Evolutionary conservation across 176 grass and related monocot species (phyloP).

Genomic region (Urochloa ruziziensis): DNA sequence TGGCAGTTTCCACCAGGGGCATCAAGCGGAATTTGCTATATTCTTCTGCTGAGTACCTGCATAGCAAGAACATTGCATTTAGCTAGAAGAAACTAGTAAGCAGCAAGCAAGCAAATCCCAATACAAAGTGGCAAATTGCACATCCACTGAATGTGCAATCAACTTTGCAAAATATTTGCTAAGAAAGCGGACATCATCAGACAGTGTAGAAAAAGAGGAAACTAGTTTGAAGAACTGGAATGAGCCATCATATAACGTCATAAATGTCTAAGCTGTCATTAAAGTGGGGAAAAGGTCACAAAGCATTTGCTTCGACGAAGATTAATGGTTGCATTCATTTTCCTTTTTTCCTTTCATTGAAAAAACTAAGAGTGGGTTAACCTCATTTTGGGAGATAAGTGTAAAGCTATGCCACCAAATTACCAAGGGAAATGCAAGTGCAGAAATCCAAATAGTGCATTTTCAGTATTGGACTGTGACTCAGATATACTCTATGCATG

Average conservation of each 20-base stretch:
- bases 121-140: neutral
- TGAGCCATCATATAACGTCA: neutral
- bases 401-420: neutral
- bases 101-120: conserved; percentile 8
- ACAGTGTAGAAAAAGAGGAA: conserved; percentile 3
- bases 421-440: conserved; percentile 20
- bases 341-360: neutral
- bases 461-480: neutral
- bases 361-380: conserved; percentile 1
- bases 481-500: conserved; percentile 9
- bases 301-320: conserved; percentile 19
- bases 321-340: neutral
- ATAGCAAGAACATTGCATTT: conserved; percentile 43
- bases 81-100: conserved; percentile 23
- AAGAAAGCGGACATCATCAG: conserved; percentile 7
- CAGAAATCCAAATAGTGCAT: neutral
- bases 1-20: conserved; percentile 61
- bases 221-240: conserved; percentile 7
- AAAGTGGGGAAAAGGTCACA: conserved; percentile 12
- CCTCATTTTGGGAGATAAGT: conserved; percentile 8
- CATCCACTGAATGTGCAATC: neutral
- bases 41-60: conserved; percentile 71
- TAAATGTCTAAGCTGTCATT: neutral
- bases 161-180: conserved; percentile 17
- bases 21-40: conserved; percentile 75